Conservation (phyloP, 2,329 filamentous ascomycete genomes). For the Xylariaceae sp. region DNA sequence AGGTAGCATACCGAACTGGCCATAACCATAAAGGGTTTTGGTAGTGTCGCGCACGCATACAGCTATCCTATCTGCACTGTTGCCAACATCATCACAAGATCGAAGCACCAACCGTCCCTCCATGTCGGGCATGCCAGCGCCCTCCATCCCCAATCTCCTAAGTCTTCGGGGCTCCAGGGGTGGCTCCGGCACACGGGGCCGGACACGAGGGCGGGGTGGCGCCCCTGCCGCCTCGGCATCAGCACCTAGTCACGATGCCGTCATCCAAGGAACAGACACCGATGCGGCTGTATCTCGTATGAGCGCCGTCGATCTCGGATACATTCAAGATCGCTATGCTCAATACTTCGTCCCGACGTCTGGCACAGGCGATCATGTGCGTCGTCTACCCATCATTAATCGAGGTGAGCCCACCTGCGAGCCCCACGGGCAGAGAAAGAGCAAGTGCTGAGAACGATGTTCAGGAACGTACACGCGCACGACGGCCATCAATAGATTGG, state of each 20-base stretch:
- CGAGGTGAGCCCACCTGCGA: slow-evolving; percentile 58
- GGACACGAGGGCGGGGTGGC: slow-evolving; percentile 29
- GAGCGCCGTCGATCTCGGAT: slow-evolving; percentile 83
- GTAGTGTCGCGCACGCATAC: too few relatives aligned
- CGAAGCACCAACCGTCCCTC: slow-evolving; percentile 1
- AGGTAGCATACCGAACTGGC: too few relatives aligned
- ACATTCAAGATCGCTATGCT: slow-evolving; percentile 80
- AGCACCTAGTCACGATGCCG: slow-evolving; percentile 58
- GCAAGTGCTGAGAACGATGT: slow-evolving; percentile 23
- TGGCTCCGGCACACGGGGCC: slow-evolving; percentile 35
- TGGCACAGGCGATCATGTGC: slow-evolving; percentile 44
- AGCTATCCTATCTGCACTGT: too few relatives aligned
- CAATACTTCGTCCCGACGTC: slow-evolving; percentile 58
- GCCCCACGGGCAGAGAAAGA: slow-evolving; percentile 10
- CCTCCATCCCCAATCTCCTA: slow-evolving; percentile 76
- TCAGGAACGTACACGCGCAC: slow-evolving; percentile 91
- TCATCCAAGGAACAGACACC: slow-evolving; percentile 85
- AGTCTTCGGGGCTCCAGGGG: slow-evolving; percentile 52
- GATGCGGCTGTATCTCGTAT: slow-evolving; percentile 87
- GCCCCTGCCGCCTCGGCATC: slow-evolving; percentile 15
- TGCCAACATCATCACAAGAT: background rate
- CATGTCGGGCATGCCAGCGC: slow-evolving; percentile 58
- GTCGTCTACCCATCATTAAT: slow-evolving; percentile 88
- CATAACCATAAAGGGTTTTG: too few relatives aligned
- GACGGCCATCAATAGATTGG: slow-evolving; percentile 73